Base-by-base conservation (phyloP, 306 rosid genomes). In the Ammopiptanthus mongolicus region DNA sequence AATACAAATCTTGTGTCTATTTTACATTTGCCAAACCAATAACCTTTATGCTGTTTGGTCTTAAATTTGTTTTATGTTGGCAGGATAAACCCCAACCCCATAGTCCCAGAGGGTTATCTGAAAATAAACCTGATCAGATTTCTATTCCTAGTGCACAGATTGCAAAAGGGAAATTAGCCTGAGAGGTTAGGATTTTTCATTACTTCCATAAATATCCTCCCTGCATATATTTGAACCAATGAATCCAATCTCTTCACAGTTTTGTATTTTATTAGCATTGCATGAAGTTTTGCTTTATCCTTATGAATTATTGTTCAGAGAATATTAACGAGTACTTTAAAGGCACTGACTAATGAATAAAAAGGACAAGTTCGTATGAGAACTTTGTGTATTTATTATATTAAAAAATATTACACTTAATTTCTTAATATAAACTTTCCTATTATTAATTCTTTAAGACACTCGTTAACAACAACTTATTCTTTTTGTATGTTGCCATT, bases 61-160 rank as follows among this genome's bases (percentile, higher is more conserved):
- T 69, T 44, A 77, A 60, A 3, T 76, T 66, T 57, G 12, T 74
- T 47, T 67, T 33, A 73, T 82, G 48, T 46, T 53, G 23, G 13
- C 90, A 93, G 96, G 96, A 87, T 53, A 85, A 62, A 82, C 69
- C 86, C 36, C 83, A 5, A 1, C 28, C 28, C 28, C 28, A 25
- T 7, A 85, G 90, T 75, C 93, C 93, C 62, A 48, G 47, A 52
- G 90, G 86, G 56, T 78, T 34, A 47, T 52, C 69, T 80, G 91
- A 88, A 42, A 83, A 71, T 71, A 85, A 65, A 88, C 50, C 41
- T 21, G 88, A 83, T 74, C 86, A 80, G 55, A 72, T n/a, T n/a
- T n/a, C n/a, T n/a, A n/a, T n/a, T n/a, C n/a, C n/a, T n/a, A n/a
- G n/a, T 82, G 36, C 69, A 22, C 85, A 68, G 15, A 69, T 31